Evolutionary conservation across 2,329 filamentous ascomycete species (phyloP), one percentile per base, ranked within the genome.

Genomic region (Clarireedia hainanense): DNA sequence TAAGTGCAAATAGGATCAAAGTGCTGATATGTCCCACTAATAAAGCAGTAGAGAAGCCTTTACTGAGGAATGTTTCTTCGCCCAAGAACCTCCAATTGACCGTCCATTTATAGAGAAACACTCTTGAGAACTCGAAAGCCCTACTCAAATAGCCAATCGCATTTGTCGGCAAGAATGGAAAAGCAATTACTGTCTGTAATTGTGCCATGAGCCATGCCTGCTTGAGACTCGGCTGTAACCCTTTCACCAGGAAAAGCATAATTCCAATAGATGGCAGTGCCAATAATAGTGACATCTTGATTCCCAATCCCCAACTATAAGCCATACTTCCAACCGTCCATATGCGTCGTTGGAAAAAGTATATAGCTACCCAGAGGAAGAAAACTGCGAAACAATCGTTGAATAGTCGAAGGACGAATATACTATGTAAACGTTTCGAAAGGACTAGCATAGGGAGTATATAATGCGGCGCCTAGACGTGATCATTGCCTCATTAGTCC

Each of bases 51-150:
- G 85, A 80, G 64, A 89, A 88, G 2, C 72, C 68, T 56, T 71
- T 77, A n/a, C 83, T 86, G 47, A 95, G 78, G 65, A 99, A 99
- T 0, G 75, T 72, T 6, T 88, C 81, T 71, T 96, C 91, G 15
- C 88, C 85, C n/a, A 96, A 73, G 69, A 97, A 97, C 53, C 91
- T 84, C 94, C 94, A 99, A 72, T 99, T 99, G 63, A 99, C 94
- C 0, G 94, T 99, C 94, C 94, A 99, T 73, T 92, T 91, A 77
- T 92, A 97, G 65, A 96, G 79, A 73, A 99, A 99, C 64, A 89
- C 84, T 54, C 94, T 80, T 47, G 88, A 91, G 57, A 99, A 79
- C 73, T 99, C 91, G 68, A 99, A 99, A 0, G 94, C 91, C 60
- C 88, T 80, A 47, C 81, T 80, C 17, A 95, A 68, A 69, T 99